Base-by-base conservation (phyloP, 179 eudicot species). In the Beta corolliflora region DNA sequence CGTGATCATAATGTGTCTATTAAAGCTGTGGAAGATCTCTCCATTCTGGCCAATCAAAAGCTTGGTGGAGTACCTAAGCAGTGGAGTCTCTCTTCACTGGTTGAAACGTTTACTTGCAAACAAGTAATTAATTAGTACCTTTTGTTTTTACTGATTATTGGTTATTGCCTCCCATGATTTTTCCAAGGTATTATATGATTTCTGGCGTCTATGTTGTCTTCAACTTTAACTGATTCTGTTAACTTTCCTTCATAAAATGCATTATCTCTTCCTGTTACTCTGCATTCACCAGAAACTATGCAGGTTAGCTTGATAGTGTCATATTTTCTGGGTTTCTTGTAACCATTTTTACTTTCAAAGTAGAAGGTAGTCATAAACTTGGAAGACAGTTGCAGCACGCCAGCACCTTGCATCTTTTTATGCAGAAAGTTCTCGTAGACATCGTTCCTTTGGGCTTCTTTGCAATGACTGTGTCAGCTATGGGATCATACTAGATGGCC, bases 11-110 rank as follows among this genome's bases (percentile, higher is more conserved):
- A 88, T 64, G 89, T 91, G 67, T 89, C 97, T 36, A 83, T 92
- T 29, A 87, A 84, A 77, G 54, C 84, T 70, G 80, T 91, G 78
- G 88, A 86, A 85, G 98, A 94, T 86, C 86, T 94, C 71, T 94
- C 95, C 69, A 25, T 78, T 77, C 76, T 91, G 76, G 95, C 98
- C 78, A 94, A 94, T 85, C 84, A 73, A 77, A 94, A 91, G 92
- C 90, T 94, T 67, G 93, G 88, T 76, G 88, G 90, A 65, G 83
- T 77, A 12, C 25, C 25, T 25, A 92, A 87, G 86, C 89, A 81
- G 76, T 92, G 98, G 98, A 87, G 97, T 82, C 79, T 94, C 52
- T 84, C 93, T 71, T 73, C 86, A 53, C 81, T 94, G 77, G 88
- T 92, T 64, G 93, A 94, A 85, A 90, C 65, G 44, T 88, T 94